Percentiles rank a stretch among this genome's conserved stretches.
Conservation (phyloP, 805 yeast species). For the Sugiyamaella floridensis region DNA sequence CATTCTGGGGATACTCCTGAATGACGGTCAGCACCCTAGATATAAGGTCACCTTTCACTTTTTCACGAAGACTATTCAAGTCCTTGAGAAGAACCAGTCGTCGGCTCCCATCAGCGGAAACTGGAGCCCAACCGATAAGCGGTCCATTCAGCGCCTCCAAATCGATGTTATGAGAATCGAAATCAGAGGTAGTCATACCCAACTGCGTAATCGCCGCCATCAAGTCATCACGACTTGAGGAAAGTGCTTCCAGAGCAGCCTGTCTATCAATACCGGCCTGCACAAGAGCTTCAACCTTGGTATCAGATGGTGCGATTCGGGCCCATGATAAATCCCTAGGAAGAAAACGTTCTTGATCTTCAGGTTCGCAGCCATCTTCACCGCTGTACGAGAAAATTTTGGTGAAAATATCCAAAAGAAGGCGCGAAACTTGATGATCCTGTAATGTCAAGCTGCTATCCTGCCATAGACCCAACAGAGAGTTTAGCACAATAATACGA, state of each 20-base stretch:
- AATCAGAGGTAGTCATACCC: not conserved
- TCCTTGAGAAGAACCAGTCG: conserved; percentile 16
- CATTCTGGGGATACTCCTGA: conserved; percentile 19
- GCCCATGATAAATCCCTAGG: conserved; percentile 21
- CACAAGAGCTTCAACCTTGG: conserved; percentile 20
- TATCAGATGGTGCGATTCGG: conserved; percentile 23
- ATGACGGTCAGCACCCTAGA: conserved; percentile 19
- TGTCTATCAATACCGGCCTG: conserved; percentile 14
- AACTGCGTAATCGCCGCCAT: conserved; percentile 6
- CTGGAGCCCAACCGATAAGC: conserved; percentile 13
- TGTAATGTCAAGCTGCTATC: conserved; percentile 11
- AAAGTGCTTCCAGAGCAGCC: conserved; percentile 10
- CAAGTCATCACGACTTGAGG: conserved; percentile 7
- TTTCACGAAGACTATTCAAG: conserved; percentile 21
- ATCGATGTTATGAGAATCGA: not conserved
- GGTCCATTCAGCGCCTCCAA: not conserved
- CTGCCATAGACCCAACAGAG: conserved; percentile 16
- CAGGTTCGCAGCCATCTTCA: conserved; percentile 12
- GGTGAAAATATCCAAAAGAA: conserved; percentile 15
- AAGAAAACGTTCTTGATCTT: conserved; percentile 4
- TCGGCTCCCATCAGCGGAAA: conserved; percentile 7
- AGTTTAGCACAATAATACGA: conserved; percentile 20
- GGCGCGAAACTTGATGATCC: conserved; percentile 11
- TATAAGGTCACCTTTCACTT: conserved; percentile 14
- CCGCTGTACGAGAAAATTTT: conserved; percentile 14